Base-by-base conservation (phyloP, 2,329 filamentous ascomycete species). In the Trichothecium sympodiale region DNA sequence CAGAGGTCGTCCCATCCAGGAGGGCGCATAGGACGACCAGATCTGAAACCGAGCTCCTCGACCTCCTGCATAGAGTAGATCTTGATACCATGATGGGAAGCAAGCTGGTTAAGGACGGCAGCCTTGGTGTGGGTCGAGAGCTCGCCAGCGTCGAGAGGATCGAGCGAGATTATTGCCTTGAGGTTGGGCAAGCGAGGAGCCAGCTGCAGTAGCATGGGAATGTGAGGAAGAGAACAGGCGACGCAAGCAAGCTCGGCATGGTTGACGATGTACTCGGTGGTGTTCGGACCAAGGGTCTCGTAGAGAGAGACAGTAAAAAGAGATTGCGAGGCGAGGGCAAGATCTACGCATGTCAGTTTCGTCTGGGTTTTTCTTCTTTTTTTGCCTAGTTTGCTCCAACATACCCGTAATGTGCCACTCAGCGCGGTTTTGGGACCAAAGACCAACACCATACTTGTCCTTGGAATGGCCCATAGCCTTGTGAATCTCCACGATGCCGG, bases 261-360 rank as follows among this genome's bases (percentile, higher is more conserved):
- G 60, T 93, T 93, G 64, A 96, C 82, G 59, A 98, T 95, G 63
- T 84, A 96, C 62, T 96, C 87, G 38, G 84, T 88, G 3, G 88
- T 77, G 46, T 94, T 85, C 10, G 89, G 81, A 8, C 89, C 89
- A 5, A 98, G 74, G 10, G 89, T 95, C 59, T 96, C 91, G 65
- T 98, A 98, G 34, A 98, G 80, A 5, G 89, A 94, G 37, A 98
- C 87, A 16, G 82, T 84, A 61, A 72, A 96, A 20, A 96, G 74
- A 7, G 81, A 76, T 59, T 96, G 91, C 10, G 87, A 91, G 62
- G 84, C 77, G 54, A 83, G 80, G 28, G 77, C 91, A 52, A 96
- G 65, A 66, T 96, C 89, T 85, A 39, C 20, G 13, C 31, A 12
- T 26, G 13, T 13, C 20, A 15, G 9, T 17, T 30, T 13, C 26